Evolutionary conservation across 129 eudicot species (phyloP).

Genomic region (Smallanthus sonchifolius): DNA sequence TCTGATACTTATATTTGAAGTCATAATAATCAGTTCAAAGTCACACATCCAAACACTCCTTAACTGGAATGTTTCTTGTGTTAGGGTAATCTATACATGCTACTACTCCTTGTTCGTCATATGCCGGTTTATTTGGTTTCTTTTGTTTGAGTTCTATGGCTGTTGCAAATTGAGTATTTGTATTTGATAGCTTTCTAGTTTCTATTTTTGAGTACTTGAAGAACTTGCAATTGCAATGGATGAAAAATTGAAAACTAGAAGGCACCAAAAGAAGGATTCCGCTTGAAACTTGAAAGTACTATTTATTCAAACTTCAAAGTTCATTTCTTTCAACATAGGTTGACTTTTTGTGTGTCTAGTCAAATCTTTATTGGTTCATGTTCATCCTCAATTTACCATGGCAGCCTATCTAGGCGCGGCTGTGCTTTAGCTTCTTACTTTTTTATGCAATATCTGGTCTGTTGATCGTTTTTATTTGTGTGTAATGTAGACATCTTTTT

Average conservation of each 20-base stretch:
- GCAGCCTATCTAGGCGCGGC: neutral
- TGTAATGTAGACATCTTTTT: neutral
- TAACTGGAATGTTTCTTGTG: neutral
- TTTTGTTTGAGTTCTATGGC: neutral
- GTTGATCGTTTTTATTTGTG: neutral
- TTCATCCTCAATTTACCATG: neutral
- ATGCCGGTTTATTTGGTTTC: neutral
- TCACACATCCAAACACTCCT: neutral
- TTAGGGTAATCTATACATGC: neutral
- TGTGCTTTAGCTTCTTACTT: neutral
- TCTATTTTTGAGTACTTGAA: slow-evolving; percentile 1
- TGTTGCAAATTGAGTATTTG: neutral
- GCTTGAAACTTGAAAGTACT: slow-evolving; percentile 9
- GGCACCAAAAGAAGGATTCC: neutral
- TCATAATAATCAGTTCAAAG: neutral
- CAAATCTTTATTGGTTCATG: neutral
- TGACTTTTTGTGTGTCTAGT: neutral
- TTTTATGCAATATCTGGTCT: neutral
- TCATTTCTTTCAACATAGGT: neutral
- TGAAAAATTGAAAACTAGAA: neutral
- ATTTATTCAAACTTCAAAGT: neutral
- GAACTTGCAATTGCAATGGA: neutral
- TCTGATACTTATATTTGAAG: neutral
- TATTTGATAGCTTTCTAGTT: neutral
- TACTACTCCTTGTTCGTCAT: neutral